A percentile compares a stretch with the other conserved stretches of the same genome.
Conservation (phyloP, 176 grass and related monocot species). For the Oryza glaberrima region DNA sequence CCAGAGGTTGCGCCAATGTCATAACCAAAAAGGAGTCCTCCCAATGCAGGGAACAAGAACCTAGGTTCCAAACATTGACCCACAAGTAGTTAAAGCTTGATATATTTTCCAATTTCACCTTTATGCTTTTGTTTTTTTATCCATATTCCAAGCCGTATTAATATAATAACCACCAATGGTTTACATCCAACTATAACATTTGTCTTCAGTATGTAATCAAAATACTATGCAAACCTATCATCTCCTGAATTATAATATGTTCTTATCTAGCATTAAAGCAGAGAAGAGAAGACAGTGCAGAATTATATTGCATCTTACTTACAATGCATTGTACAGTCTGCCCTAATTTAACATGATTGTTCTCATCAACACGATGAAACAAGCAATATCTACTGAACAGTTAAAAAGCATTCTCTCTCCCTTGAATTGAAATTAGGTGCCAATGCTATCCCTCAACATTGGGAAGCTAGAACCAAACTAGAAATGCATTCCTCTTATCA, state of each 20-base stretch:
- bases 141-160: background rate
- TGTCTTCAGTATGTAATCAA: background rate
- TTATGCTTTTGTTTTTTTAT: background rate
- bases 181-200: background rate
- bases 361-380: background rate
- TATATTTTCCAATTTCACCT: background rate
- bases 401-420: background rate
- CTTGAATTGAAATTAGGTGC: background rate
- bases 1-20: conserved; percentile 94
- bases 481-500: conserved; percentile 21
- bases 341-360: background rate
- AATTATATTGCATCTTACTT: no score
- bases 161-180: background rate
- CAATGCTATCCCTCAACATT: background rate
- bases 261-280: background rate
- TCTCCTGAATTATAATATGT: background rate
- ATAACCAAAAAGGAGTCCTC: conserved; percentile 90
- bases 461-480: conserved; percentile 4
- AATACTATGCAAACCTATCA: background rate
- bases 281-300: no score
- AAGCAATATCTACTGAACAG: background rate
- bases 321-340: no score
- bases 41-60: conserved; percentile 93
- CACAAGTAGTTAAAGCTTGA: conserved; percentile 24
- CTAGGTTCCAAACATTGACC: conserved; percentile 53